A percentile compares a stretch with the other conserved stretches of the same genome.
These are phyloP conservation scores for Aspergillus incahuasiensis DNA, from an alignment of 495 filamentous ascomycete species.

Conservation along the genomic window DNA sequence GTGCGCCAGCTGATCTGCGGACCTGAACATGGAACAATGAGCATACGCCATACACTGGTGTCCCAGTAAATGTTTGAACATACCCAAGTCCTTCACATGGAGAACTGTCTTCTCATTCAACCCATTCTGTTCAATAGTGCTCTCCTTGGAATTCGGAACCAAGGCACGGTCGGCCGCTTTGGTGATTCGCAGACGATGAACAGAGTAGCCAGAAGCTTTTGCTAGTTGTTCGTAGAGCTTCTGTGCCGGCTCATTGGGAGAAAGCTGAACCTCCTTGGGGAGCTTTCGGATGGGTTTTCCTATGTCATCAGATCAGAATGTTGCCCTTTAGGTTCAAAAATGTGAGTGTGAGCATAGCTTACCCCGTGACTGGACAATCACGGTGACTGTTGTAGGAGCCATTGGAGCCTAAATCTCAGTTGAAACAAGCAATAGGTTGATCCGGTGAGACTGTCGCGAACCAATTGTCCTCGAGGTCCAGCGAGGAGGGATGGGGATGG, in stretches of 20 bases:
- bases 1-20: conserved; percentile 90
- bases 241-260: conserved; percentile 55
- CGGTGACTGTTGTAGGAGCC: conserved; percentile 31
- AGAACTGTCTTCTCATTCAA: conserved; percentile 66
- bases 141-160: conserved; percentile 65
- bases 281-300: conserved; percentile 67
- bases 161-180: conserved; percentile 64
- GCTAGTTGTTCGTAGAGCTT: conserved; percentile 59
- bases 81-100: conserved; percentile 92
- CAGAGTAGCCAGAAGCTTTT: conserved; percentile 44
- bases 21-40: conserved; percentile 45
- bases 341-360: conserved; percentile 11
- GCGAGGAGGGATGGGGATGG: background rate
- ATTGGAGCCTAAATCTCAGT: conserved; percentile 15
- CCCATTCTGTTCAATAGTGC: conserved; percentile 57
- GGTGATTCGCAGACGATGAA: conserved; percentile 64
- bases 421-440: background rate
- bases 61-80: conserved; percentile 14
- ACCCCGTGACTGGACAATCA: conserved; percentile 41
- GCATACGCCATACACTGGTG: background rate
- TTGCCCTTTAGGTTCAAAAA: background rate
- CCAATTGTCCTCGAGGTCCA: background rate
- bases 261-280: conserved; percentile 60
- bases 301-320: conserved; percentile 14
- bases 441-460: no score